These are phyloP conservation scores for Hypericum perforatum DNA, from an alignment of 345 rosid species.

Conservation along the genomic window DNA sequence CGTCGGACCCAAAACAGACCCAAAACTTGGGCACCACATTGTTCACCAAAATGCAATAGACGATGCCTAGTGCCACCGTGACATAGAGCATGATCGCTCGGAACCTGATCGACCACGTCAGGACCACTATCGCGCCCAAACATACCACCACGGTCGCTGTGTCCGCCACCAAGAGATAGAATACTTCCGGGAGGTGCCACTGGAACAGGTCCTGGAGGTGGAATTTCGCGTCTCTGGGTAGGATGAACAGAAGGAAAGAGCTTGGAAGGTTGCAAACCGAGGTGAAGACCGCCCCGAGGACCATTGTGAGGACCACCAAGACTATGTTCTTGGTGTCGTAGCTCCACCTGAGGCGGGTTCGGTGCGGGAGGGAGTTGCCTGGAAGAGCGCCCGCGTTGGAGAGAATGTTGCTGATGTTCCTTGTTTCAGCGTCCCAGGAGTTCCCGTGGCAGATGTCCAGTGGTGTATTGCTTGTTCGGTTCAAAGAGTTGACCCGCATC, in stretches of 20 bases:
- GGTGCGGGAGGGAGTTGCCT: background rate
- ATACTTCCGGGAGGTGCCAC: background rate
- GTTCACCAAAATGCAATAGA: background rate
- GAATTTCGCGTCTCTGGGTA: no score
- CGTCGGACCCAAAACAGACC: background rate
- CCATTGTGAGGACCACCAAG: constrained; percentile 2
- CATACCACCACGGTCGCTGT: background rate
- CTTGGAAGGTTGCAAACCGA: background rate
- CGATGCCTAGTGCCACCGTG: background rate
- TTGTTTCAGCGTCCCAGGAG: background rate
- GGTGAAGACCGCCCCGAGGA: background rate
- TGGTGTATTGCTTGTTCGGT: background rate
- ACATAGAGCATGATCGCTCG: background rate
- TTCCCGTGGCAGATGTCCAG: constrained; percentile 6
- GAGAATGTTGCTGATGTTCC: constrained; percentile 5
- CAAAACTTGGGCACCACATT: background rate
- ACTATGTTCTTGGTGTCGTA: constrained; percentile 4
- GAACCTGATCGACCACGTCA: background rate
- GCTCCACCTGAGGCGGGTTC: background rate
- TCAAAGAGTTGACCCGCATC: background rate
- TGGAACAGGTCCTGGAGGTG: no score
- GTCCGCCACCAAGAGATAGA: constrained; percentile 2
- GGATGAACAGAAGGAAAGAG: background rate
- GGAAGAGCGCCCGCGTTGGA: constrained; percentile 3
- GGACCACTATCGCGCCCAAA: background rate